Base-by-base conservation (phyloP, 208 protist genomes). In the Angomonas deanei region DNA sequence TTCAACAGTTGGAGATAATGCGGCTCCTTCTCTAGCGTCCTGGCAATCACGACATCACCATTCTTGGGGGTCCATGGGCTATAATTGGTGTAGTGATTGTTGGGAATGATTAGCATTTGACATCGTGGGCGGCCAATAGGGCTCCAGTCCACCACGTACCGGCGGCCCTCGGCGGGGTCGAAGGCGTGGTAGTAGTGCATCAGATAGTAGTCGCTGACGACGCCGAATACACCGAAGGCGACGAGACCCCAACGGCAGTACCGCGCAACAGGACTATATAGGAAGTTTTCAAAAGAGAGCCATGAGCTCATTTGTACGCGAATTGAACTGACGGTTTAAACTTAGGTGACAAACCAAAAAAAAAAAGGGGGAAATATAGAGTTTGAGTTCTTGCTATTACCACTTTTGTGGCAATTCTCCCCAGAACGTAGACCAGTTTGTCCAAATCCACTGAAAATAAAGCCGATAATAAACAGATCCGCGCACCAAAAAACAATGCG, bases 11-110 rank as follows among this genome's bases (percentile, higher is more conserved):
- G 89, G 33, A 95, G 2, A 53, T 76, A 95, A 59, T 86, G 76
- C 5, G 82, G 84, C 17, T 86, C 76, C 24, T 80, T 57, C 32
- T 72, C 68, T 59, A 95, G 60, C 38, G 75, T 72, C 23, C 89
- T 82, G 17, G 89, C 89, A 2, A 90, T 48, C 27, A 95, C 82
- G 4, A 95, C 78, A 36, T 86, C 84, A 8, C 89, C 89, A 50
- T 95, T 95, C 36, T 61, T 56, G 3, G 89, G 89, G 8, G 83
- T 91, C 86, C 88, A 95, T 27, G 85, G 85, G 27, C 76, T 90
- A 61, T 91, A 95, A 61, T 91, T 88, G 11, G 84, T 79, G 72
- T 86, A 93, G 66, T 88, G 68, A 58, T 80, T 86, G 66, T 78
- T 91, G 0, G 89, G 89, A 24, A 92, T 72, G 17, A 91, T 48